Evolutionary conservation across 1,284 basidiomycete genomes (phyloP), one percentile per base, ranked within the genome.

Genomic region (Puccinia polysora): DNA sequence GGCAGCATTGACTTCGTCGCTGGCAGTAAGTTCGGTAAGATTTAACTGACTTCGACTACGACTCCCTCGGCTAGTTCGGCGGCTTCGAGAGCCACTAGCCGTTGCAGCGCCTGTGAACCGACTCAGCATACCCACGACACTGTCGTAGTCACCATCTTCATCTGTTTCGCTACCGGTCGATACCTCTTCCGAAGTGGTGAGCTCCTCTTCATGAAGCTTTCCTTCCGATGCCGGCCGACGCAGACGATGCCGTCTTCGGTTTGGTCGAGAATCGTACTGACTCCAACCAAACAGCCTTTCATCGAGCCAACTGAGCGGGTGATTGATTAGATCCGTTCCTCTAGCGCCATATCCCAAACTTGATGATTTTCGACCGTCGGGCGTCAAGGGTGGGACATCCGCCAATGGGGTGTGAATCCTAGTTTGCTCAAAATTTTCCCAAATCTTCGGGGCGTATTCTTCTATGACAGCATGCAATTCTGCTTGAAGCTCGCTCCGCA

Each of bases 261-360:
- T 25, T 18, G 55, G 30, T 28, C 55, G 55, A 4, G 74, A 73
- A 62, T 74, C 75, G 32, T 65, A 67, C 59, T 75, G 62, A n/a
- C 86, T 89, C 92, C 92, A 96, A 43, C 93, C 93, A 80, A 95
- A 96, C 47, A 96, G 82, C 18, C 89, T 85, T 81, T 95, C 92
- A 79, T 96, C 93, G 40, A 95, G 84, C 91, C 91, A 94, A 55
- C 79, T 79, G 30, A 80, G 75, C 18, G 79, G 79, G 72, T 78
- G 79, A 50, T 71, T 60, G 32, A 71, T 71, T 47, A 71, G 59
- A 63, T 71, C 68, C 1, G 25, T 60, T n/a, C 59, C 25, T 38
- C 45, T 28, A 15, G 43, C 49, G 4, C 53, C 28, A 58, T 28
- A 23, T 32, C 34, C 32, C 23, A 45, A 56, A 10, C 34, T 50